Percentiles rank a stretch among this genome's conserved stretches.
Conservation (phyloP, 129 eudicot genomes). For the Gnaphalium uliginosum region DNA sequence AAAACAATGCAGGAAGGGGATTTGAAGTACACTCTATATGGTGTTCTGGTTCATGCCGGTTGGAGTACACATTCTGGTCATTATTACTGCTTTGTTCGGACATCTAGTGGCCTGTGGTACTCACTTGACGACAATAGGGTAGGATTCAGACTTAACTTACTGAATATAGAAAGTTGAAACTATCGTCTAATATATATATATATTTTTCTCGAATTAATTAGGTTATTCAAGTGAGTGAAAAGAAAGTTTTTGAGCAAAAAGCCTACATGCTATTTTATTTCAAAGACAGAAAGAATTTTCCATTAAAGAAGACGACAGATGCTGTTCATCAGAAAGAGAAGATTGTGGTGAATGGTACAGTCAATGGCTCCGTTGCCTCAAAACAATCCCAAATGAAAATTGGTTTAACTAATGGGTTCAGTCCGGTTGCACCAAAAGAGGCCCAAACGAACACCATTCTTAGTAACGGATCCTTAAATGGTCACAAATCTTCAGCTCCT, state of each 20-base stretch:
- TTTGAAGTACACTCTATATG: slow-evolving; percentile 85
- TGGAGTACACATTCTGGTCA: slow-evolving; percentile 98
- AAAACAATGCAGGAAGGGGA: slow-evolving; percentile 71
- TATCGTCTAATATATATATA: neutral
- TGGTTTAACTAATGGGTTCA: slow-evolving; percentile 22
- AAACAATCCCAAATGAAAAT: slow-evolving; percentile 23
- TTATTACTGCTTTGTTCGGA: slow-evolving; percentile 87
- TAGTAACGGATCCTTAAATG: slow-evolving; percentile 30
- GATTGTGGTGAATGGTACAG: slow-evolving; percentile 32
- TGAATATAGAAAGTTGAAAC: neutral
- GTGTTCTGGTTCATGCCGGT: slow-evolving; percentile 98
- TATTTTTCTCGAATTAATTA: slow-evolving; percentile 17
- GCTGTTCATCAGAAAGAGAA: slow-evolving; percentile 52
- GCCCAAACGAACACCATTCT: slow-evolving; percentile 22
- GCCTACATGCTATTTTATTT: slow-evolving; percentile 92
- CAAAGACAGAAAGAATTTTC: slow-evolving; percentile 49
- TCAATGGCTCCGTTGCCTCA: slow-evolving; percentile 6
- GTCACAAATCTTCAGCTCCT: slow-evolving; percentile 25
- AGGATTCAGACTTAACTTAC: slow-evolving; percentile 16
- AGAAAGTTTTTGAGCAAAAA: slow-evolving; percentile 82
- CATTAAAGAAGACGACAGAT: slow-evolving; percentile 44
- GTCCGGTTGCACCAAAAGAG: slow-evolving; percentile 39
- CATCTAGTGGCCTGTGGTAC: slow-evolving; percentile 97
- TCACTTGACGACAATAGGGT: slow-evolving; percentile 92
- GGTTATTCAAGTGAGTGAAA: slow-evolving; percentile 89